Evolutionary conservation across 164 flowering plant species (phyloP), one percentile per base, ranked within the genome.

Genomic region (Annona cherimola): DNA sequence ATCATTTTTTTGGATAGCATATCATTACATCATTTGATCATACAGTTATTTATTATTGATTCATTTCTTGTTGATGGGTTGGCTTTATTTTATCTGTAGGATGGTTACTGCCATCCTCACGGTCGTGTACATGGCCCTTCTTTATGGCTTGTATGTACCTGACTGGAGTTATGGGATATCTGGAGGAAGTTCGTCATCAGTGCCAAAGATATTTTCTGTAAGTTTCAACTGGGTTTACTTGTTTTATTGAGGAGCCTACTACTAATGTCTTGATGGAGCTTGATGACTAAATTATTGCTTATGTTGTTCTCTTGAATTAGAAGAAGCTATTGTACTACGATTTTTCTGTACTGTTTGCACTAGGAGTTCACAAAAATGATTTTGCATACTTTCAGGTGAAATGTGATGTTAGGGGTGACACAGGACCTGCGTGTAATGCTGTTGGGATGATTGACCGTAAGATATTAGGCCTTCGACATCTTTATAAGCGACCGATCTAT

Each of bases 361-460:
- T 50, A 50, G 14, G 57, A 50, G 9, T 50, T 50, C 57, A 50
- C 14, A 50, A 26, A 50, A 16, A 50, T 50, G 57, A 50, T 50
- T 9, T 50, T 9, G 7, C 42, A 44, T 50, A 50, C 12, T 43
- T 1, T 40, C 66, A 88, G 93, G 94, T 90, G 73, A 86, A 88
- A 83, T 92, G 97, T 78, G 93, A 90, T 57, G 88, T 85, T 12
- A 77, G 92, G n/a, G 91, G 89, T 63, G 88, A 89, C 69, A 88
- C 90, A 43, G 89, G 89, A 69, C 97, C 97, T 63, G 93, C 86
- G 39, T 92, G 97, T 71, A 92, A 90, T 84, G 91, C 86, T 76
- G 92, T 80, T 70, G 97, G 92, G 69, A 86, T 88, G 93, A 81
- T 92, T 63, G 94, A 92, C 74, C 90, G 94, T 12, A 79, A 67